Evolutionary conservation across 192 early-diverging fungal species (phyloP), one percentile per base, ranked within the genome.

Genomic region (Oehlia diaphana): DNA sequence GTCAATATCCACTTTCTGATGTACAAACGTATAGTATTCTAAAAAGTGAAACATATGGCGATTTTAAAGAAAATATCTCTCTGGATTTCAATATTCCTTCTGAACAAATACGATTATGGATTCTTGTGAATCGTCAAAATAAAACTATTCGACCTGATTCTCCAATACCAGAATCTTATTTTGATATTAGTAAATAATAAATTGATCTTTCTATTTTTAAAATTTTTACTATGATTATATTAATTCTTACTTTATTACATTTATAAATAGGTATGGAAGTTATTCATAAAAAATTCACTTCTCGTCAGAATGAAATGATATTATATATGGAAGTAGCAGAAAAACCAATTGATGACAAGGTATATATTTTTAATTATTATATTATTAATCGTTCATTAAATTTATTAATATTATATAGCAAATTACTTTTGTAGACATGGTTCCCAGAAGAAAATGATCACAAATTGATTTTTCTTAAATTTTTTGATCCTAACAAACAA

Each of bases 101-200:
- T 3, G 88, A 87, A 14, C 83, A 87, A 50, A 87, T 97, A 66
- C 89, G 96, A 12, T 80, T 98, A 66, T 99, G 98, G 98, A 86
- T 87, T 0, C 87, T 98, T 77, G 92, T 95, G 14, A 92, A 92
- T 31, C 91, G 98, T 9, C 92, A 96, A 84, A 99, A 99, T 87
- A 93, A 93, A 82, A 98, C 98, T 3, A 81, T 95, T 33, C 90
- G 98, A 53, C 93, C 94, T 12, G 96, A 98, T 79, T 49, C 83
- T 26, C 90, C 93, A 16, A 88, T 94, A 69, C 82, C 86, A 16
- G 85, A 87, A 47, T 47, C 80, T 10, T 87, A 91, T 62, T 74
- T 81, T 50, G 77, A 78, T 16, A 70, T 67, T 2, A 76, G 90
- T 93, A 86, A 76, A 88, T 80, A 50, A 47, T 12, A 5, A 8